Conservation (phyloP, 768 basidiomycete genomes). For the Hericium erinaceus region DNA sequence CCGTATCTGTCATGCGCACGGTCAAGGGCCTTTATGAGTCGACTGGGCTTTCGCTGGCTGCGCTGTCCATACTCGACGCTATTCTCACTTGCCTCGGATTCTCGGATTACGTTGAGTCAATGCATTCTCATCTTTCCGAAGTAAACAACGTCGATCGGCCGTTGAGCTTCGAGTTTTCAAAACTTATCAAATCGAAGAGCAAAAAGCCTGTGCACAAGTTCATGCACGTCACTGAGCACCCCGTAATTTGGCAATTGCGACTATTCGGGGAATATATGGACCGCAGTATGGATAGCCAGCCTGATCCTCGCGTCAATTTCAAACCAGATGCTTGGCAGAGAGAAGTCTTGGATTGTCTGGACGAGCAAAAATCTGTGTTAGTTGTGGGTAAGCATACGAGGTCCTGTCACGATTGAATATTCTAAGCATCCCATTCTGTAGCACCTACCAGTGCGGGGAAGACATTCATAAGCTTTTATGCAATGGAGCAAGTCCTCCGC, state of each 20-base stretch:
- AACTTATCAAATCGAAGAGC: conserved; percentile 41
- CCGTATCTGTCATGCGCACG: conserved; percentile 36
- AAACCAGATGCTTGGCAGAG: conserved; percentile 67
- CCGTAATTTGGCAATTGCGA: conserved; percentile 59
- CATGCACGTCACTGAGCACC: conserved; percentile 48
- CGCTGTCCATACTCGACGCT: conserved; percentile 27
- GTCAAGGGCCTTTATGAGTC: conserved; percentile 36
- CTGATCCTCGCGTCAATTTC: conserved; percentile 51
- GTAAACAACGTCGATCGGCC: conserved; percentile 14
- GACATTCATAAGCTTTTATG: conserved; percentile 71
- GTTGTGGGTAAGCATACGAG: conserved; percentile 44
- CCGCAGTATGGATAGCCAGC: conserved; percentile 54
- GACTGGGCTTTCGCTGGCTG: conserved; percentile 26
- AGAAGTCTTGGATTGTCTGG: conserved; percentile 54
- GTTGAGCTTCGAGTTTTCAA: conserved; percentile 44
- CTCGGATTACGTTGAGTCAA: conserved; percentile 23
- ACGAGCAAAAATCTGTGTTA: conserved; percentile 45
- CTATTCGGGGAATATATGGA: conserved; percentile 67
- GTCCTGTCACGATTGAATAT: not conserved
- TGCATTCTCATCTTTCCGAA: conserved; percentile 16
- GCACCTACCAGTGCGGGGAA: conserved; percentile 69
- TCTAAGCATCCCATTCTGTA: conserved; percentile 15
- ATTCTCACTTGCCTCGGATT: conserved; percentile 43
- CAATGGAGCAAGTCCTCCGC: conserved; percentile 61
- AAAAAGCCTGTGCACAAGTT: conserved; percentile 33